phyloP scores from a whole-genome alignment of 768 basidiomycete species.

The Tulasnella calospora region DNA sequence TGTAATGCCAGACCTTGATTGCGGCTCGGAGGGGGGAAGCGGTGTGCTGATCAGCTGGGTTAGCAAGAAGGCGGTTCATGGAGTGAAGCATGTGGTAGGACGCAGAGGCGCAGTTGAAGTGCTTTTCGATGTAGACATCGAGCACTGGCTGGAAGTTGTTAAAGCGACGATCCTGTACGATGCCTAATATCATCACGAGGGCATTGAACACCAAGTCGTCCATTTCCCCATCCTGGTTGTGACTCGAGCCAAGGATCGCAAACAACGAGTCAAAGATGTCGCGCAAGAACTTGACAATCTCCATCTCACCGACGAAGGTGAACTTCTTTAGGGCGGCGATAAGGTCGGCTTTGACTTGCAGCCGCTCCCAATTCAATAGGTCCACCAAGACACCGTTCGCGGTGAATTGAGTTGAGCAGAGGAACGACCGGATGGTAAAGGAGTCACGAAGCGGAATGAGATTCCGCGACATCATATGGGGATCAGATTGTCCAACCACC shows the following conservation, averaged over 20 bases:
- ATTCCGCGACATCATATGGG: slow-evolving; percentile 57
- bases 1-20: slow-evolving; percentile 93
- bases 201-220: slow-evolving; percentile 86
- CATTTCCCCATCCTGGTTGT: slow-evolving; percentile 71
- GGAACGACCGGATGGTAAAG: slow-evolving; percentile 75
- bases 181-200: slow-evolving; percentile 84
- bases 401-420: slow-evolving; percentile 89
- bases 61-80: slow-evolving; percentile 73
- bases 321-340: slow-evolving; percentile 73
- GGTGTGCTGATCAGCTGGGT: slow-evolving; percentile 65
- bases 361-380: slow-evolving; percentile 74
- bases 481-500: slow-evolving; percentile 52
- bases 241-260: slow-evolving; percentile 70
- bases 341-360: slow-evolving; percentile 56
- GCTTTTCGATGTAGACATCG: slow-evolving; percentile 86
- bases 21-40: slow-evolving; percentile 80
- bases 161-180: slow-evolving; percentile 90
- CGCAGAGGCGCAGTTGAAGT: slow-evolving; percentile 76
- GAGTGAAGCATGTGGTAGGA: slow-evolving; percentile 81
- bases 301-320: slow-evolving; percentile 88
- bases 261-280: slow-evolving; percentile 93
- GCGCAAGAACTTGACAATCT: slow-evolving; percentile 87
- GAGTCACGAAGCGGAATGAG: slow-evolving; percentile 72
- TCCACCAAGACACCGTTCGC: slow-evolving; percentile 81
- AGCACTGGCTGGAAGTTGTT: slow-evolving; percentile 91